Percentiles rank a stretch among this genome's conserved stretches.
Conservation (phyloP, 169 alveolate genomes). For the Plasmodium cynomolgi region DNA sequence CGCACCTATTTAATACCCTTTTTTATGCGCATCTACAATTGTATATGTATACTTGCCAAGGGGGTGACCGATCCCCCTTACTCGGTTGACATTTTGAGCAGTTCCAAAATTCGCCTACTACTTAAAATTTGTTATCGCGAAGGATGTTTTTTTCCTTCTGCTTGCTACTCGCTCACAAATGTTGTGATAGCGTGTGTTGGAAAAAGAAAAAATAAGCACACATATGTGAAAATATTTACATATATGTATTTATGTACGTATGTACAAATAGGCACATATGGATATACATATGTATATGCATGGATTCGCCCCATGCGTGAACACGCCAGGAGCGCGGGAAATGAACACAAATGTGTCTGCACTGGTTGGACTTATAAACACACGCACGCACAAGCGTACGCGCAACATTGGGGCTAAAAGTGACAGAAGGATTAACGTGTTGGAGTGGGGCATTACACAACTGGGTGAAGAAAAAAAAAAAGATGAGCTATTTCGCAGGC, state of each 20-base stretch:
- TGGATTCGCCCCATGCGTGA: neutral
- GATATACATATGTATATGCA: neutral
- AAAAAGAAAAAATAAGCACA: neutral
- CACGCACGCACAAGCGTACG: constrained; percentile 3
- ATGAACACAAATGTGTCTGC: neutral
- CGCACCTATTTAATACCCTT: neutral
- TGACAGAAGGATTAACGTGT: neutral
- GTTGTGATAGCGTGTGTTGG: neutral
- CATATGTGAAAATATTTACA: neutral
- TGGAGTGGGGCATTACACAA: neutral
- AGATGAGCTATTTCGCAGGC: neutral
- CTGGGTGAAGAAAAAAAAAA: neutral
- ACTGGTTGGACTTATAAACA: neutral
- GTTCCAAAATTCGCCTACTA: neutral
- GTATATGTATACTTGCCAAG: neutral
- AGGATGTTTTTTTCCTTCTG: neutral
- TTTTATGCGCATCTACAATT: neutral
- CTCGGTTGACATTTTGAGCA: neutral
- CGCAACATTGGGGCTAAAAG: neutral
- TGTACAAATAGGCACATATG: neutral
- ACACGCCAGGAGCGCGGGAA: neutral
- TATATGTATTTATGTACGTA: neutral
- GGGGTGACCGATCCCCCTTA: neutral
- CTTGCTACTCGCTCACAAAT: neutral
- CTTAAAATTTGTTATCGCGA: neutral